Percentiles rank a stretch among this genome's conserved stretches.
Conservation (phyloP, 768 basidiomycete genomes). For the Lactarius pseudohatsudake region DNA sequence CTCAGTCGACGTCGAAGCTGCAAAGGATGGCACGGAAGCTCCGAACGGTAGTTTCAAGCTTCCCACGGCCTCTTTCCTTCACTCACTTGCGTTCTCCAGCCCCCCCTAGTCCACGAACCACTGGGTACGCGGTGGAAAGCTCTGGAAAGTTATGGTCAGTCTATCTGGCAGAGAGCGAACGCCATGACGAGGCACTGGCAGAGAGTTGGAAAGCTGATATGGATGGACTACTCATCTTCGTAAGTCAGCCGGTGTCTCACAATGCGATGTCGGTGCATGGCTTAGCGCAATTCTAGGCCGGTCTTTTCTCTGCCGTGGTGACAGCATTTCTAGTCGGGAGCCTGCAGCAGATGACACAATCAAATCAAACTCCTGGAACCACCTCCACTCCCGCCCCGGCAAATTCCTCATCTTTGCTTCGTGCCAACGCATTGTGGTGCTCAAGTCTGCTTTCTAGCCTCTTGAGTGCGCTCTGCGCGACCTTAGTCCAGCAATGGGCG, state of each 20-base stretch:
- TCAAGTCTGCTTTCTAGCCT: conserved; percentile 18
- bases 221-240: conserved; percentile 24
- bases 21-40: background rate
- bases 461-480: conserved; percentile 19
- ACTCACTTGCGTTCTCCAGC: background rate
- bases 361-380: background rate
- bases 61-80: background rate
- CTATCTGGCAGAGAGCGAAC: conserved; percentile 11
- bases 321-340: conserved; percentile 29
- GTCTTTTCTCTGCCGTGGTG: conserved; percentile 31
- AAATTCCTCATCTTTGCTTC: conserved; percentile 1
- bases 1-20: background rate
- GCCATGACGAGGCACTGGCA: conserved; percentile 14
- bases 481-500: conserved; percentile 19
- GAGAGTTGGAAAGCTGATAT: conserved; percentile 25
- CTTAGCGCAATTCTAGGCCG: conserved; percentile 18
- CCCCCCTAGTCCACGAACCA: background rate
- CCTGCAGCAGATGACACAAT: conserved; percentile 22
- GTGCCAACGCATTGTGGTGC: conserved; percentile 20
- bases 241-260: conserved; percentile 8
- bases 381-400: background rate
- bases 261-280: background rate
- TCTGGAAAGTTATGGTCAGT: conserved; percentile 20
- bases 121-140: conserved; percentile 2
- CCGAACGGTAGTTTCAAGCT: background rate